phyloP scores from a whole-genome alignment of 1,284 basidiomycete species.

The Testicularia cyperi region DNA sequence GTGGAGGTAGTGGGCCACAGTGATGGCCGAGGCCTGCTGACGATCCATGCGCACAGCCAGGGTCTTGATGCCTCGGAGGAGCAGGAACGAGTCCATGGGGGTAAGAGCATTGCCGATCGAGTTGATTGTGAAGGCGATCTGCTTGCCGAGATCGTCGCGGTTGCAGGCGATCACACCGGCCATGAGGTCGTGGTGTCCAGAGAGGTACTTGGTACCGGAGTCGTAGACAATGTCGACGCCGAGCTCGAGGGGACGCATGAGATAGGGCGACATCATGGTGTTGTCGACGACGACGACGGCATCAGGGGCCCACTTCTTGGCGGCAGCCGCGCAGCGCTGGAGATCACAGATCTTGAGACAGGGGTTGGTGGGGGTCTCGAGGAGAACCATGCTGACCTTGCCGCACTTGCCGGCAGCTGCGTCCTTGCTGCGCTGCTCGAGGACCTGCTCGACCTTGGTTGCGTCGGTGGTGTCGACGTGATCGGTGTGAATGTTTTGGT shows the following conservation, averaged over 20 bases:
- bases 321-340: constrained; percentile 61
- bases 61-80: constrained; percentile 94
- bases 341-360: constrained; percentile 93
- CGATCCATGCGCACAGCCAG: constrained; percentile 94
- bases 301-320: constrained; percentile 53
- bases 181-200: constrained; percentile 99
- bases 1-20: constrained; percentile 84
- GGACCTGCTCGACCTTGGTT: constrained; percentile 53
- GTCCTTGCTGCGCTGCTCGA: constrained; percentile 42
- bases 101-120: constrained; percentile 94
- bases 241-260: constrained; percentile 91
- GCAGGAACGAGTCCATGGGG: constrained; percentile 78
- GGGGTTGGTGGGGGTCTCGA: constrained; percentile 97
- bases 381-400: constrained; percentile 64
- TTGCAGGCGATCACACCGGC: constrained; percentile 75
- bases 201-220: constrained; percentile 95
- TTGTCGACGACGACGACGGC: constrained; percentile 69
- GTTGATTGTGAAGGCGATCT: constrained; percentile 88
- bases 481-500: constrained; percentile 85
- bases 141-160: constrained; percentile 84
- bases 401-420: constrained; percentile 34
- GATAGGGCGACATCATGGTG: constrained; percentile 99
- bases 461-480: constrained; percentile 91
- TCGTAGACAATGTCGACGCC: constrained; percentile 98
- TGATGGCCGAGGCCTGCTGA: constrained; percentile 79